phyloP scores from a whole-genome alignment of 306 rosid species.

The Dalbergia oliveri region DNA sequence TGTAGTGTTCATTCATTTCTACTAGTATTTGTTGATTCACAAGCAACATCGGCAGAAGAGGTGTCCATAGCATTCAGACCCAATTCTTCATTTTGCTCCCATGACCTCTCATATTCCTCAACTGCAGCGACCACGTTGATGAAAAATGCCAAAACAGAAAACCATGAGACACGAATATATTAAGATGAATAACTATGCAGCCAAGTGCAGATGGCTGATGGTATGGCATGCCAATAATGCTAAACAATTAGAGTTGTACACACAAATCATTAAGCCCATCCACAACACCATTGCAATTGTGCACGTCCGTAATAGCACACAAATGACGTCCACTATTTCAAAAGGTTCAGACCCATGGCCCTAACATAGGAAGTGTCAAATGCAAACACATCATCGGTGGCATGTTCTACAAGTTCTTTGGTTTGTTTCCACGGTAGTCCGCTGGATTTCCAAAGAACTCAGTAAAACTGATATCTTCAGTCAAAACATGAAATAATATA shows the following conservation, averaged over 20 bases:
- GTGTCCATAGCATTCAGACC: constrained; percentile 97
- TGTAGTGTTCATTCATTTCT: constrained; percentile 37
- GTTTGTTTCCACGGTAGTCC: background rate
- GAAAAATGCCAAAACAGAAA: constrained; percentile 37
- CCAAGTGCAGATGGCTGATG: background rate
- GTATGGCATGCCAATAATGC: constrained; percentile 1
- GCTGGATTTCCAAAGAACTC: background rate
- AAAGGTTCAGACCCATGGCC: background rate
- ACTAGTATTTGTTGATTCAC: constrained; percentile 50
- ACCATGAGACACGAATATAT: background rate
- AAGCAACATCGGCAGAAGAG: constrained; percentile 83
- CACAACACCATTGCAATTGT: background rate
- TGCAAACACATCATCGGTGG: constrained; percentile 9
- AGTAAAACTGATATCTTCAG: constrained; percentile 1
- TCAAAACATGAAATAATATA: background rate
- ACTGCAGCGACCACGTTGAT: constrained; percentile 47
- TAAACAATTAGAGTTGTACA: background rate
- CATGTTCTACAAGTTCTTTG: constrained; percentile 1
- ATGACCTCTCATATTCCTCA: constrained; percentile 91
- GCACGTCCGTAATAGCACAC: background rate
- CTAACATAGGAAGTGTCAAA: constrained; percentile 7
- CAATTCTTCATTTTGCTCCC: constrained; percentile 95
- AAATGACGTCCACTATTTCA: background rate
- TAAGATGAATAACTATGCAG: constrained; percentile 27
- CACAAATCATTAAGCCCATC: background rate